A percentile compares a stretch with the other conserved stretches of the same genome.
phyloP scores from a whole-genome alignment of 768 basidiomycete species.

The Ramaria sp. region DNA sequence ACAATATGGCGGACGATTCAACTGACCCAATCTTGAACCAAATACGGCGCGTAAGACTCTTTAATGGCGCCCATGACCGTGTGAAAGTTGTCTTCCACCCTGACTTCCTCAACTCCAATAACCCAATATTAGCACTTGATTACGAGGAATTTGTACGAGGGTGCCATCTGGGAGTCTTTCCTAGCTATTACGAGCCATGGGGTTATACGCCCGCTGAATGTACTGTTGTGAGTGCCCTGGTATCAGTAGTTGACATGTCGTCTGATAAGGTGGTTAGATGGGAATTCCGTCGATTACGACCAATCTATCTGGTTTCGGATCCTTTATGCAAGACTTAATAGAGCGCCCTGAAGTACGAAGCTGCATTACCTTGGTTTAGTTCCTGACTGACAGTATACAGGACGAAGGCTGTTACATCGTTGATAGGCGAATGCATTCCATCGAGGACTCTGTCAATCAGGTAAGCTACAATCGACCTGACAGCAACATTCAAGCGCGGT shows the following conservation, averaged over 20 bases:
- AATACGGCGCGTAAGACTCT: conserved; percentile 86
- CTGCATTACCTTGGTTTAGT: conserved; percentile 1
- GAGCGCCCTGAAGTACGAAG: conserved; percentile 58
- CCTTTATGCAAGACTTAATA: conserved; percentile 97
- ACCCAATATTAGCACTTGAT: conserved; percentile 93
- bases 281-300: conserved; percentile 96
- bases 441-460: conserved; percentile 86
- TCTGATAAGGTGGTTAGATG: conserved; percentile 47
- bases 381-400: conserved; percentile 11
- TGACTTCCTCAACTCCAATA: conserved; percentile 95
- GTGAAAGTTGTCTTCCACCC: conserved; percentile 99
- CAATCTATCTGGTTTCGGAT: conserved; percentile 95
- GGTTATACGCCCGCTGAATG: conserved; percentile 97
- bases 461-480: neutral
- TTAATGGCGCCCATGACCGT: conserved; percentile 80
- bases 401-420: conserved; percentile 97
- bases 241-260: neutral
- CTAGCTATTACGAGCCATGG: conserved; percentile 95
- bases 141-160: conserved; percentile 99
- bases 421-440: conserved; percentile 78
- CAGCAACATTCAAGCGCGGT: neutral
- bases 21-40: conserved; percentile 93
- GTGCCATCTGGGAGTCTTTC: conserved; percentile 97
- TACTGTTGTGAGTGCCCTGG: conserved; percentile 63
- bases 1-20: conserved; percentile 95